Base-by-base conservation (phyloP, 805 yeast species). In the Torulaspora indica region DNA sequence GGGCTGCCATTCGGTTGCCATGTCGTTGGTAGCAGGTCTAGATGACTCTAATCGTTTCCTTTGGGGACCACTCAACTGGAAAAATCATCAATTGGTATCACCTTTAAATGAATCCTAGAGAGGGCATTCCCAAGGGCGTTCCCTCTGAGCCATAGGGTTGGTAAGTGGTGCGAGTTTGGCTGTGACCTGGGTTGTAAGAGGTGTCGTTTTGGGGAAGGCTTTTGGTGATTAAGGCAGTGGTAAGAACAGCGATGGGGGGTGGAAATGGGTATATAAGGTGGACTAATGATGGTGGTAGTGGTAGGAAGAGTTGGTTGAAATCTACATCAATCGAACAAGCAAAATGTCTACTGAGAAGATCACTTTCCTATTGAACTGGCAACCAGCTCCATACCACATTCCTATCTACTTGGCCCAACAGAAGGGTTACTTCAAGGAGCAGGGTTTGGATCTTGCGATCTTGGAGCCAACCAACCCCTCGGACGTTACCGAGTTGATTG, bases 381-480 rank as follows among this genome's bases (percentile, higher is more conserved):
- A 72, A 52, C 70, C 79, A 30, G 70, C 78, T 27, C 78, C 81
- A 20, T 76, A 76, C 67, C 80, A 76, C 51, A 71, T 75, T 45
- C 79, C 81, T 15, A 56, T 76, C 42, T 76, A 66, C 54, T 54
- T 75, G 43, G 79, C 80, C 27, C 76, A 70, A 52, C 59, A 64
- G 27, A 73, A 67, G 52, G 80, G 80, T 3, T 76, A 58, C 62
- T 76, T 75, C 62, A 65, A 68, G 48, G 75, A 76, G 18, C 70
- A 71, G 48, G 78, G 75, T 3, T 61, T 76, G 37, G 77, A 74
- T 45, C 64, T 76, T 44, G 75, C 81, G 8, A 68, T 76, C 41
- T 57, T 76, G 50, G 79, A 76, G 56, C 81, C 81, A 40, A 70
- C 77, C 34, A 75, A 76, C 51, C 80, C 81, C 17, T 73, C 78